Base-by-base conservation (phyloP, 164 flowering plant species). In the Berberis thunbergii region DNA sequence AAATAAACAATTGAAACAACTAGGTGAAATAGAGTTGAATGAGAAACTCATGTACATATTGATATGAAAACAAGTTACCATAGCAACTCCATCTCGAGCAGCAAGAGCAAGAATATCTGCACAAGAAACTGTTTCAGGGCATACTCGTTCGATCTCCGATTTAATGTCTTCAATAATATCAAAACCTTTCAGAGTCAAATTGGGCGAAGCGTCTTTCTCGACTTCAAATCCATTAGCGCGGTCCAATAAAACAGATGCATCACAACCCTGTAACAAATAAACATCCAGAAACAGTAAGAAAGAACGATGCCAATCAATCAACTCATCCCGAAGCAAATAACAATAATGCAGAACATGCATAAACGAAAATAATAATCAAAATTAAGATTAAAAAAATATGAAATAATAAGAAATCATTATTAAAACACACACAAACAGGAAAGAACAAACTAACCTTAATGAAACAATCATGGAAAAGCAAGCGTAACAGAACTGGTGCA, bases 21-120 rank as follows among this genome's bases (percentile, higher is more conserved):
- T 7, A 57, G 11, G n/a, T 10, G 2, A 7, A 42, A 41, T 10
- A 7, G 7, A 42, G n/a, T 6, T 57, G 40, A 4, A 57, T 5
- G 7, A 11, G 8, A 3, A 11, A 3, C 6, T n/a, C 40, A 57
- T 10, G n/a, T 26, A 57, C 11, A 7, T 2, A 13, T n/a, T 2
- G 39, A 13, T n/a, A 7, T 2, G 38, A 38, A n/a, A 55, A 55
- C 3, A 13, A 44, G 49, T 3, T 43, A 61, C 53, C 49, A 46
- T 38, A 41, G 41, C 55, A 62, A 49, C 2, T n/a, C 53, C 65
- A 10, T 62, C 65, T 50, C 54, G 48, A 1, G 65, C 56, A 38
- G 45, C 65, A 50, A 50, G n/a, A 6, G 54, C 65, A 52, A 62
- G 65, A 11, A 62, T 62, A 43, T 62, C 65, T 49, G 65, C 54